phyloP scores from a whole-genome alignment of 768 basidiomycete species.

The Panaeolus cyanescens region DNA sequence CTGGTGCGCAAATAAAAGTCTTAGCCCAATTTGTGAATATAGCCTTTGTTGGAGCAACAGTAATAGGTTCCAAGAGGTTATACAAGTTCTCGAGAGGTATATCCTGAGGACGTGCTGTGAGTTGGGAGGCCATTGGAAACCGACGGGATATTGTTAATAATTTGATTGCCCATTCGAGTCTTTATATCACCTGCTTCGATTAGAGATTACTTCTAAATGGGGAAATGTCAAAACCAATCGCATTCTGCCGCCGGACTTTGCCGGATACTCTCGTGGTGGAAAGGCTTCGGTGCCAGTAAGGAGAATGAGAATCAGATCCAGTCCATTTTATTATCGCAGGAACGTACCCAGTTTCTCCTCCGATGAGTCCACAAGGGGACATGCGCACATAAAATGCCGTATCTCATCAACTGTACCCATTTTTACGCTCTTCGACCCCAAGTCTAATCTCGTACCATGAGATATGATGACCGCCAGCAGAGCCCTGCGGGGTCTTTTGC shows the following conservation, averaged over 20 bases:
- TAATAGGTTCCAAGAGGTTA: conserved; percentile 55
- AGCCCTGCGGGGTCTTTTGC: conserved; percentile 3
- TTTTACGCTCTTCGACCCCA: not conserved
- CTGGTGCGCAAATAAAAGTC: conserved; percentile 72
- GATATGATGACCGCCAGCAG: conserved; percentile 8
- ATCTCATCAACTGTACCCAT: not conserved
- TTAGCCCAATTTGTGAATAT: conserved; percentile 86
- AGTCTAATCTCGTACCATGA: conserved; percentile 1
- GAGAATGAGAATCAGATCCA: not conserved
- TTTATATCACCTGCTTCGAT: conserved; percentile 34
- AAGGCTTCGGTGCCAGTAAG: not conserved
- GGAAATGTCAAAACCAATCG: conserved; percentile 26
- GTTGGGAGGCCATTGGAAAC: conserved; percentile 37
- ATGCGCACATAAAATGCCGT: conserved; percentile 4
- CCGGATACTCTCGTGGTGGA: conserved; percentile 2
- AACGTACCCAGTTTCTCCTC: conserved; percentile 12
- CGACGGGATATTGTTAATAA: conserved; percentile 22
- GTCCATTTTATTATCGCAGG: conserved; percentile 10
- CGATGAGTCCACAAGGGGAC: conserved; percentile 19
- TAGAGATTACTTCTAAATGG: conserved; percentile 10
- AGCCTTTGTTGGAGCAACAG: conserved; percentile 42
- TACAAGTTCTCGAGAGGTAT: conserved; percentile 52
- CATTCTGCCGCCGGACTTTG: conserved; percentile 13
- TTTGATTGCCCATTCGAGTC: conserved; percentile 26
- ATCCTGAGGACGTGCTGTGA: conserved; percentile 32